Conservation (phyloP, 23 red algal species). For the Cyanidium caldarium region DNA sequence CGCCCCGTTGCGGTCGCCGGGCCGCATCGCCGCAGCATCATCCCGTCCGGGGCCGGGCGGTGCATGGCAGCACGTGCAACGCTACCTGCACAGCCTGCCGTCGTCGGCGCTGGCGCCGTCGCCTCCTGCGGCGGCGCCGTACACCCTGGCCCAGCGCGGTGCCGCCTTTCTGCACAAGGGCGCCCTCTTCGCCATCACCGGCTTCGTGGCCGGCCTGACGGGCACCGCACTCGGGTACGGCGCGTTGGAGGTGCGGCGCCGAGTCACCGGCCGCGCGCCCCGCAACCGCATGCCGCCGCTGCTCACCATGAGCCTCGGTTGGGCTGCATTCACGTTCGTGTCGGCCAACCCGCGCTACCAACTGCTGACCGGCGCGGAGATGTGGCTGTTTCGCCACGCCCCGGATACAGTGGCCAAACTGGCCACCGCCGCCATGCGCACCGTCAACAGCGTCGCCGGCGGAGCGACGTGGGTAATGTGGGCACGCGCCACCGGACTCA, state of each 20-base stretch:
- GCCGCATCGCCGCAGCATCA: not conserved
- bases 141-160: slow-evolving; percentile 14
- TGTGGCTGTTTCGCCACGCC: slow-evolving; percentile 28
- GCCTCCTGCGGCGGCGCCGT: slow-evolving; percentile 9
- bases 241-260: slow-evolving; percentile 5
- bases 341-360: slow-evolving; percentile 83
- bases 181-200: slow-evolving; percentile 41
- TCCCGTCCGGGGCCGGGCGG: not conserved
- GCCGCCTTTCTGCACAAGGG: slow-evolving; percentile 47
- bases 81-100: slow-evolving; percentile 13
- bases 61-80: not conserved
- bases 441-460: slow-evolving; percentile 72
- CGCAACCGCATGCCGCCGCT: slow-evolving; percentile 40
- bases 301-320: slow-evolving; percentile 40
- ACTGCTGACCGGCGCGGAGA: slow-evolving; percentile 59
- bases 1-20: not conserved
- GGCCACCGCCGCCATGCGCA: slow-evolving; percentile 38
- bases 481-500: not conserved
- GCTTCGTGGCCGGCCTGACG: slow-evolving; percentile 46
- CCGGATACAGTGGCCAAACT: slow-evolving; percentile 38
- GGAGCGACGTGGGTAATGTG: slow-evolving; percentile 77
- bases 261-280: not conserved
- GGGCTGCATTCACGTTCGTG: slow-evolving; percentile 95
- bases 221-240: slow-evolving; percentile 24
- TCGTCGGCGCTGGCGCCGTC: slow-evolving; percentile 36